phyloP scores from a whole-genome alignment of 2,329 filamentous ascomycete species.

The Dendrostoma leiphaemia region DNA sequence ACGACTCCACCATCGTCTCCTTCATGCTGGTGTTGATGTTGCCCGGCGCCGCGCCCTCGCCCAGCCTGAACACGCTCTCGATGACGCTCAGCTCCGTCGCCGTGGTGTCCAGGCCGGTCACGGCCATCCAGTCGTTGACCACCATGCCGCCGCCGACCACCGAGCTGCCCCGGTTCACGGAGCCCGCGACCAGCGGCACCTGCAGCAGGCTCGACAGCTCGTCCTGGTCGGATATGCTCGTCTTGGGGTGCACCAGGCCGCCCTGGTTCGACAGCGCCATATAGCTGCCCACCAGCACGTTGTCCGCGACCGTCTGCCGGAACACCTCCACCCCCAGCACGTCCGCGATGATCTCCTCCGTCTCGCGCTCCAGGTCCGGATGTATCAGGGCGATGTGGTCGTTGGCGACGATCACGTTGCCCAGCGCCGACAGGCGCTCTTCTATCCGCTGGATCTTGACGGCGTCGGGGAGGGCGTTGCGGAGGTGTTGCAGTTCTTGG shows the following conservation, averaged over 20 bases:
- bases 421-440: constrained; percentile 90
- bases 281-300: constrained; percentile 94
- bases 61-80: constrained; percentile 92
- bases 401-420: constrained; percentile 95
- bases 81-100: constrained; percentile 97
- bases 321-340: constrained; percentile 88
- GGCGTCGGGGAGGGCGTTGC: constrained; percentile 87
- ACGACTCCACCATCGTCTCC: constrained; percentile 98
- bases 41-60: constrained; percentile 77
- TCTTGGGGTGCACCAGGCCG: constrained; percentile 96
- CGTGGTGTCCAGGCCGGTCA: constrained; percentile 90
- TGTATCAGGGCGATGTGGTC: constrained; percentile 97
- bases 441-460: constrained; percentile 98
- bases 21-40: constrained; percentile 84
- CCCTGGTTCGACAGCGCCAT: constrained; percentile 96
- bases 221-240: constrained; percentile 95
- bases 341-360: constrained; percentile 97
- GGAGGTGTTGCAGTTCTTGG: constrained; percentile 95
- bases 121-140: constrained; percentile 95
- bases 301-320: constrained; percentile 93
- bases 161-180: constrained; percentile 86
- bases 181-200: constrained; percentile 91
- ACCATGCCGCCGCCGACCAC: constrained; percentile 98
- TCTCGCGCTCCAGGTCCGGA: constrained; percentile 94
- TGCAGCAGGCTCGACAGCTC: constrained; percentile 91